phyloP scores from a whole-genome alignment of 352 stramenopile species.

The Pythium guiyangense region DNA sequence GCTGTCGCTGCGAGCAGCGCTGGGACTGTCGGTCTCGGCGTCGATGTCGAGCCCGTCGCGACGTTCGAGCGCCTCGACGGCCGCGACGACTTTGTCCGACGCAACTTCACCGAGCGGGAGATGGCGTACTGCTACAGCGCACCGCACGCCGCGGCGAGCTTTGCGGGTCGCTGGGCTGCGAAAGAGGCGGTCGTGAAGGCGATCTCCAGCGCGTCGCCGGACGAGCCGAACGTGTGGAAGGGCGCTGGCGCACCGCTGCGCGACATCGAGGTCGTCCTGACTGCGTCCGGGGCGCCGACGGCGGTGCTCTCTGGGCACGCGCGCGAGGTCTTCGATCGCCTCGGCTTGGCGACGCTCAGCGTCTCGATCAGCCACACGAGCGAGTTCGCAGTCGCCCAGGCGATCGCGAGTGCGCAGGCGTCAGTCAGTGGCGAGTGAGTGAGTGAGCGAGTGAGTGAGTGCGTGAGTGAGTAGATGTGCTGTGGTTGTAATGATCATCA shows the following conservation, averaged over 20 bases:
- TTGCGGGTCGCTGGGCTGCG: slow-evolving; percentile 83
- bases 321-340: no score
- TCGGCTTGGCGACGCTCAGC: no score
- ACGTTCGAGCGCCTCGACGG: slow-evolving; percentile 76
- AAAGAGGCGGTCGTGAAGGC: slow-evolving; percentile 89
- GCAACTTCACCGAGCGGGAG: slow-evolving; percentile 88
- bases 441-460: no score
- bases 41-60: slow-evolving; percentile 81
- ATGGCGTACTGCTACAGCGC: slow-evolving; percentile 81
- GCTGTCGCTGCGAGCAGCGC: slow-evolving; percentile 39
- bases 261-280: no score
- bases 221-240: no score
- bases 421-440: neutral
- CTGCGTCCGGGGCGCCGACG: no score
- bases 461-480: no score
- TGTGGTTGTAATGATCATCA: no score
- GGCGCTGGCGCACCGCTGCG: no score
- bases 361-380: slow-evolving; percentile 89
- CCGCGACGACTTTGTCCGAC: slow-evolving; percentile 75
- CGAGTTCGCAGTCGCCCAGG: slow-evolving; percentile 84
- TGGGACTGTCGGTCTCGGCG: slow-evolving; percentile 38
- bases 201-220: no score
- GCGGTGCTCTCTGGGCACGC: no score
- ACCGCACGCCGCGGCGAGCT: slow-evolving; percentile 71
- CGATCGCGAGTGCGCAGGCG: slow-evolving; percentile 59